These are phyloP conservation scores for Xylaria cubensis DNA, from an alignment of 495 filamentous ascomycete genomes.

Conservation along the genomic window DNA sequence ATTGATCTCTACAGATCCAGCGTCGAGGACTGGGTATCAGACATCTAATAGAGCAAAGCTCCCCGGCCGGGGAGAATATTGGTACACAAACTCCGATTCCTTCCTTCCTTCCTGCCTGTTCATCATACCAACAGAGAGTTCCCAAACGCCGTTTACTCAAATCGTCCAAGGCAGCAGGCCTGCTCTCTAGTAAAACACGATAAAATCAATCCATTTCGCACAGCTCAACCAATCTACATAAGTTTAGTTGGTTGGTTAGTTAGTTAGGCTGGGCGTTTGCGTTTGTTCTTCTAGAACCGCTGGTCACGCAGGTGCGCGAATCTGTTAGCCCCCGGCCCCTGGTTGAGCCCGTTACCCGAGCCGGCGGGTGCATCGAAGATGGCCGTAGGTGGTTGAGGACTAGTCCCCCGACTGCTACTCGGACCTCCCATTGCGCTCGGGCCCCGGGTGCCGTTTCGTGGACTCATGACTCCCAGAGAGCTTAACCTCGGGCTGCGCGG, in stretches of 20 bases:
- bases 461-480: slow-evolving; percentile 48
- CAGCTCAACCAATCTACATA: not conserved
- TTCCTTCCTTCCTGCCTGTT: not conserved
- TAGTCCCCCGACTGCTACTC: slow-evolving; percentile 51
- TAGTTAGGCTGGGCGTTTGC: not conserved
- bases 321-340: slow-evolving; percentile 36
- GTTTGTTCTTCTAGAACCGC: slow-evolving; percentile 21
- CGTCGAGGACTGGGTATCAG: too few species aligned
- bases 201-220: not conserved
- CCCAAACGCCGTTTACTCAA: slow-evolving; percentile 4
- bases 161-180: not conserved
- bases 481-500: slow-evolving; percentile 54
- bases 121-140: not conserved
- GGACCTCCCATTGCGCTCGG: slow-evolving; percentile 38
- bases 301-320: slow-evolving; percentile 48
- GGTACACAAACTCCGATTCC: too few species aligned
- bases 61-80: too few species aligned
- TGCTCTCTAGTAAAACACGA: not conserved
- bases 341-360: slow-evolving; percentile 28
- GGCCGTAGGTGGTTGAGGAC: slow-evolving; percentile 46
- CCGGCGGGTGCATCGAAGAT: slow-evolving; percentile 29
- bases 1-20: too few species aligned
- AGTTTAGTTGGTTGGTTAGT: not conserved
- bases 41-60: too few species aligned
- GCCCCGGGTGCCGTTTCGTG: slow-evolving; percentile 39